Evolutionary conservation across 2,329 filamentous ascomycete species (phyloP), one percentile per base, ranked within the genome.

Genomic region (Colletotrichum spinosum): DNA sequence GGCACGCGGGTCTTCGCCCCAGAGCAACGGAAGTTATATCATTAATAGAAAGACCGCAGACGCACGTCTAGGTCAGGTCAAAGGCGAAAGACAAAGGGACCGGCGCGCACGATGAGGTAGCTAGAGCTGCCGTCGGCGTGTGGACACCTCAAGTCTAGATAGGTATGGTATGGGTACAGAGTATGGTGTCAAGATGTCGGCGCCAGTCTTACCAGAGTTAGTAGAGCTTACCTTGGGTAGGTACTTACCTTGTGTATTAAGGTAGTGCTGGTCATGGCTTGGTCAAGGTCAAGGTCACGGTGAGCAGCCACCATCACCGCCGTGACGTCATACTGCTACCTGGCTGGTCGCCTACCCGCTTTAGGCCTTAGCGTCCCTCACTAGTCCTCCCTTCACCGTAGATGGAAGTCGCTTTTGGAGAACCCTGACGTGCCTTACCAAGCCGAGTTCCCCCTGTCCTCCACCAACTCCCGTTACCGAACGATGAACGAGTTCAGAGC

Each of bases 281-380:
- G 25, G 25, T 25, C 25, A 25, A 25, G 25, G 55, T 45, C 52
- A 57, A 62, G 60, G 61, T 65, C 61, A 56, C 56, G 59, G 62
- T 56, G 62, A 62, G 52, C 52, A 37, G 46, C 46, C 33, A 62
- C 62, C 39, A 53, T 46, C 10, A 51, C 57, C 49, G 50, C 39
- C 51, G 51, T 62, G 62, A 65, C 62, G 63, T 66, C 63, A 66
- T 66, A 48, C 53, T 60, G 46, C 55, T 25, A 58, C 17, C 44
- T 50, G 53, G 58, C 58, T 63, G 42, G 48, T 35, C 50, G 34
- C 13, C 17, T 53, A 42, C 44, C 63, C 63, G 63, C 50, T 57
- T 66, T 34, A 44, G 59, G 62, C 13, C 52, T 44, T 63, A 66
- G 63, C 42, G 41, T n/a, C 13, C 17, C 38, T 35, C 35, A 35